A percentile compares a stretch with the other conserved stretches of the same genome.
Evolutionary conservation across 345 rosid genomes (phyloP).

Genomic region (Hypericum perforatum): DNA sequence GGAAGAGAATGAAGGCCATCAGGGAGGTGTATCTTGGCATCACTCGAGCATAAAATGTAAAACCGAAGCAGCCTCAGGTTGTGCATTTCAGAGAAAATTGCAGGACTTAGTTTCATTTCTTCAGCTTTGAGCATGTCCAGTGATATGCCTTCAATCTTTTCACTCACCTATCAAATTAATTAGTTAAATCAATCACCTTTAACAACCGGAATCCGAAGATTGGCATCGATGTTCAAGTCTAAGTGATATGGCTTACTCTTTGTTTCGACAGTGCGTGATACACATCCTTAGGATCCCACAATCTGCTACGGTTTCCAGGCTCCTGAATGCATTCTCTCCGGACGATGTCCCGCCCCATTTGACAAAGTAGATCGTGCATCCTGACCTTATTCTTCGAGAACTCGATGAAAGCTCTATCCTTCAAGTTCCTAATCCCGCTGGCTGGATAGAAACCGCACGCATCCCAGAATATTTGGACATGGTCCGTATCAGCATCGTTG

Average conservation of each 20-base stretch:
- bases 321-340: not conserved
- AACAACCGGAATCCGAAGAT: too few relatives aligned
- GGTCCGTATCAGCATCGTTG: not conserved
- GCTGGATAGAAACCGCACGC: not conserved
- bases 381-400: not conserved
- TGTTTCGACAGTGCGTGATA: not conserved
- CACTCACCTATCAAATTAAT: not conserved
- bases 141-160: not conserved
- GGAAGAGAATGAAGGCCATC: not conserved
- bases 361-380: not conserved
- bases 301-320: not conserved
- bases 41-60: not conserved
- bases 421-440: not conserved
- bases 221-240: too few relatives aligned
- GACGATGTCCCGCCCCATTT: not conserved
- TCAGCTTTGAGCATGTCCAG: not conserved
- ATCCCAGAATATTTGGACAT: not conserved
- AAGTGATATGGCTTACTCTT: not conserved
- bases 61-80: not conserved
- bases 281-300: constrained; percentile 4
- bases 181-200: too few relatives aligned
- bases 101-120: not conserved
- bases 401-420: constrained; percentile 1
- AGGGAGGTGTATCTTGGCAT: not conserved
- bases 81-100: not conserved